phyloP scores from a whole-genome alignment of 2,329 filamentous ascomycete species.

The Celoporthe dispersa region DNA sequence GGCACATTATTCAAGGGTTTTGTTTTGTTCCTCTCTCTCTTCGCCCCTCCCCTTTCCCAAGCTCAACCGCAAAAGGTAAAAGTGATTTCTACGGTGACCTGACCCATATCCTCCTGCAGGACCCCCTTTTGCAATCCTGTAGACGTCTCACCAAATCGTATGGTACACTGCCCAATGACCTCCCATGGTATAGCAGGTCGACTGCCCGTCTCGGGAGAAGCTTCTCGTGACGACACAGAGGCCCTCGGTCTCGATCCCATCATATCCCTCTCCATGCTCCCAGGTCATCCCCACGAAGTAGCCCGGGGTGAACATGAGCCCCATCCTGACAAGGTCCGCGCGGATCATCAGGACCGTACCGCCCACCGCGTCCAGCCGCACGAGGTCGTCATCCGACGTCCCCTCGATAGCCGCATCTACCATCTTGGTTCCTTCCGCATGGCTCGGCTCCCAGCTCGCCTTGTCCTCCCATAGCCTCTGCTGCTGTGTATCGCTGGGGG shows the following conservation, averaged over 20 bases:
- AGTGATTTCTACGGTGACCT: too few species aligned
- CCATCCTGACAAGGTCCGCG: conserved; percentile 9
- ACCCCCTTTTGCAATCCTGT: background rate
- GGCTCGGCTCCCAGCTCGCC: conserved; percentile 10
- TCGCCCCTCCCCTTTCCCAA: too few species aligned
- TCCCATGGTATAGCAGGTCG: conserved; percentile 8
- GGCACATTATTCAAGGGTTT: background rate
- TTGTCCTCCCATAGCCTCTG: conserved; percentile 2
- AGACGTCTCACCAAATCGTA: conserved; percentile 6
- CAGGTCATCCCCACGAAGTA: conserved; percentile 6
- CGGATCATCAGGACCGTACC: conserved; percentile 6
- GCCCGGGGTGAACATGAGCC: conserved; percentile 9
- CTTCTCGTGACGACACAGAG: conserved; percentile 8
- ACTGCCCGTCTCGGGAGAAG: conserved; percentile 8
- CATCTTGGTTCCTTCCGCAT: background rate
- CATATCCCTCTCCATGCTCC: conserved; percentile 8
- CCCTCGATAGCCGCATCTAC: background rate
- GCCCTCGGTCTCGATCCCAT: conserved; percentile 6
- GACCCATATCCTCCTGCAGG: too few species aligned
- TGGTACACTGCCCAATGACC: conserved; percentile 2
- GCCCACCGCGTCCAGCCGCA: conserved; percentile 6
- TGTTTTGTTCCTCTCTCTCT: too few species aligned
- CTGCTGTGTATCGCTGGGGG: conserved; percentile 1
- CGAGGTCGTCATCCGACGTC: conserved; percentile 2
- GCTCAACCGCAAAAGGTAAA: too few species aligned